Base-by-base conservation (phyloP, 352 stramenopile genomes). In the Globisporangium rhizosaccharum region DNA sequence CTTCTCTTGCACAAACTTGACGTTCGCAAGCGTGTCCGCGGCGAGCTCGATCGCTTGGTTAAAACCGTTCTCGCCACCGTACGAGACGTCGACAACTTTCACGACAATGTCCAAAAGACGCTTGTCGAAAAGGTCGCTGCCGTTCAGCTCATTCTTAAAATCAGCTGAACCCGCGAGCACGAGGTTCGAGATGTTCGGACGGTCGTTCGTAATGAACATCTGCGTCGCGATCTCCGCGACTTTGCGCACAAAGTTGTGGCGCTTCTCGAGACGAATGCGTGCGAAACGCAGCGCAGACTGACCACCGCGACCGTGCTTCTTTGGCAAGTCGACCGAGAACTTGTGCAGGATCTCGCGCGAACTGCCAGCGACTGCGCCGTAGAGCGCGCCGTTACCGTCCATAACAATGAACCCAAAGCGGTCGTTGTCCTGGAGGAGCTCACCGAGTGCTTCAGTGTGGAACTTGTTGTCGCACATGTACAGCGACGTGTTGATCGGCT, bases 401-500 rank as follows among this genome's bases (percentile, higher is more conserved):
- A 99, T 99, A 68, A 99, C 75, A 68, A 99, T 99, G 72, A 99
- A 99, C 2, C 97, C 97, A 73, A 99, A 99, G 53, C 87, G 92
- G 68, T 99, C 96, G 73, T 99, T 98, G 76, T 99, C 97, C 73
- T 99, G 96, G 30, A 99, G 79, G 37, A 99, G 78, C 62, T 99
- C 97, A 52, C 97, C 92, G 10, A 99, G 77, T 48, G 97, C 95
- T 63, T 99, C 97, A 23, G 96, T 99, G 83, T 99, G 96, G 78
- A 99, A 99, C 70, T 99, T 99, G 88, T 99, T 99, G 83, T 99
- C 97, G 75, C 97, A 99, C 68, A 99, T 95, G 79, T 99, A 99
- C 17, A 99, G 83, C 56, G 96, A 99, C 62, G 97, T 99, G 78
- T 99, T 99, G 85, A 99, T 99, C 28, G 97, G 92, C 73, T 98